Base-by-base conservation (phyloP, 2,329 filamentous ascomycete species). In the Westerdykella sp. region DNA sequence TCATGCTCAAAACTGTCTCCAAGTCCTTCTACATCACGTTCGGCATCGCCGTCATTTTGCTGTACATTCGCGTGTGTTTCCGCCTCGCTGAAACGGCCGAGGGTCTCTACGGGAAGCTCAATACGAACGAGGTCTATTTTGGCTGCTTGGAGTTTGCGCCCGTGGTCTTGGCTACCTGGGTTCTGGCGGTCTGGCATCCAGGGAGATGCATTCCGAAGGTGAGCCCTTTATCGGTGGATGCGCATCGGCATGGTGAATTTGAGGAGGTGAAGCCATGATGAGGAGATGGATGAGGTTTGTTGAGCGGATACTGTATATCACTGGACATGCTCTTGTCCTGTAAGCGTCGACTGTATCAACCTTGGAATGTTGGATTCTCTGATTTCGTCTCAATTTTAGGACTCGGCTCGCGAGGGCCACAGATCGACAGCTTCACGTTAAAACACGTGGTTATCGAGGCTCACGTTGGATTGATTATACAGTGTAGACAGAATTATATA, bases 21-120 rank as follows among this genome's bases (percentile, higher is more conserved):
- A 62, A 54, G 12, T 42, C 53, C 0, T 79, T 79, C 45, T 60
- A 68, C 3, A 48, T 55, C 1, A 69, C 68, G 0, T 70, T 78
- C 41, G 52, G 65, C 1, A 50, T 66, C 0, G 73, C 74, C 0
- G 74, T 74, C 0, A 37, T 77, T 9, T 60, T 76, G 15, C 64
- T 79, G 1, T 77, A 75, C 48, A 49, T 79, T n/a, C 62, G 76
- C 40, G 78, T 75, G 1, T 70, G 67, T 40, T 79, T 79, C 46
- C 59, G 77, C 35, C 59, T 79, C n/a, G 73, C 73, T 1, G 76
- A 80, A 59, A 79, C 75, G 1, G 69, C 72, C 0, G 59, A 78
- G 48, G 76, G 76, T 0, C 52, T 79, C 3, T 64, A 65, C 37
- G 66, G 71, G 0, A 57, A 67, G 32, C 54, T 78, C 10, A 72